Evolutionary conservation across 2,329 filamentous ascomycete species (phyloP).

Genomic region (Cytospora piceicola): DNA sequence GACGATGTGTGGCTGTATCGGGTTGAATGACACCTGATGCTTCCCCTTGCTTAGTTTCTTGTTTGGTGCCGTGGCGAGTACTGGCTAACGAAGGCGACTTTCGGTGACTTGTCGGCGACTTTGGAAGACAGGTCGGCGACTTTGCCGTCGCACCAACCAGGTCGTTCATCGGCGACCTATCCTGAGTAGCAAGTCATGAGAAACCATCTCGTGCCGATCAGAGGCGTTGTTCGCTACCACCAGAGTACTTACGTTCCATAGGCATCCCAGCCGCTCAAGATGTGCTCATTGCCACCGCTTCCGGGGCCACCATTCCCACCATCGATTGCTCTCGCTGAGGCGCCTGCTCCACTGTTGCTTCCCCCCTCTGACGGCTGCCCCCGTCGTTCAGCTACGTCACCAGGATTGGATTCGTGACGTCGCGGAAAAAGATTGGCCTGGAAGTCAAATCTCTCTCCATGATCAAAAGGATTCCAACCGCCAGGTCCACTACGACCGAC

Average conservation of each 20-base stretch:
- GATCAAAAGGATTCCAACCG: background rate
- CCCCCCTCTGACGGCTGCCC: background rate
- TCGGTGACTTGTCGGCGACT: background rate
- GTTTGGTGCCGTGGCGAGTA: background rate
- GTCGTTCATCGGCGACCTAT: slow-evolving; percentile 1
- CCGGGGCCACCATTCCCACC: background rate
- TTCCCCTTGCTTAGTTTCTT: background rate
- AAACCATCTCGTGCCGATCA: too few relatives aligned
- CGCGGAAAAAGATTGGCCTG: background rate
- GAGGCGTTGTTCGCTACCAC: too few relatives aligned
- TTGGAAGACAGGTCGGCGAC: too few relatives aligned
- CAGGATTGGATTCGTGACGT: background rate
- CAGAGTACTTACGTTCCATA: slow-evolving; percentile 3
- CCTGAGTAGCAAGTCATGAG: background rate
- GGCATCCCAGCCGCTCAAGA: background rate
- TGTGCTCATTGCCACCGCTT: background rate
- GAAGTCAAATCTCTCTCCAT: background rate
- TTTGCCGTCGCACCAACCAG: background rate
- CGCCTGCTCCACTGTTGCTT: background rate
- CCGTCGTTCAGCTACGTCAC: background rate
- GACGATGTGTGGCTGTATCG: background rate
- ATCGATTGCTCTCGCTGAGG: background rate
- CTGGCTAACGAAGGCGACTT: accelerated
- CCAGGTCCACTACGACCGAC: background rate
- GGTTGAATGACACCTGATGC: background rate